Base-by-base conservation (phyloP, 2,329 filamentous ascomycete species). In the Alternaria infectoria region DNA sequence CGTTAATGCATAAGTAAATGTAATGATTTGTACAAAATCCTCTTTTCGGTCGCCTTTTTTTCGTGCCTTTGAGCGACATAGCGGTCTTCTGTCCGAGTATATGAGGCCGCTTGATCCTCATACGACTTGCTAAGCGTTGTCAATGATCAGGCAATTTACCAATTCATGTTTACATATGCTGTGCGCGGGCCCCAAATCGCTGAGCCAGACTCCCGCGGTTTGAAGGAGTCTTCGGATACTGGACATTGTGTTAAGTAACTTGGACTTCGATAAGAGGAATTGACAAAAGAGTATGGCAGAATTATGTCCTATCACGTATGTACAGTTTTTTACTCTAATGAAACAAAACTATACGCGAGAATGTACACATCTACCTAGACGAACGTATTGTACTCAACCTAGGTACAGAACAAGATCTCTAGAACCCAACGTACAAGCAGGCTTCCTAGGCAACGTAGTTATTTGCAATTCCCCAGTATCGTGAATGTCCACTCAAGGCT, bases 211-310 rank as follows among this genome's bases (percentile, higher is more conserved):
- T 36, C 15, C 32, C 7, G 15, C 8, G 15, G 4, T n/a, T 0
- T 5, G 7, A 36, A n/a, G 2, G 32, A 5, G 13, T 9, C 7
- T 36, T 36, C 13, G 7, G 32, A 36, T 36, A n/a, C 32, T n/a
- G 15, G 1, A 36, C 15, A n/a, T 36, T 36, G 15, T 36, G 0
- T 0, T n/a, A n/a, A 10, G 4, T 1, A 36, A n/a, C 0, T n/a
- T n/a, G 15, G 13, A 2, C 15, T 36, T n/a, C 15, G 32, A 36
- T 1, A n/a, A 36, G 32, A 36, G 32, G 7, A 36, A n/a, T n/a
- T 36, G 32, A n/a, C 32, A 36, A 0, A n/a, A 9, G 32, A 5
- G 7, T 8, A 36, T 36, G 8, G 13, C 13, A 36, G 7, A 3
- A 10, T n/a, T 36, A n/a, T 36, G 15, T 36, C 4, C 7, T 15